Base-by-base conservation (phyloP, 176 grass and related monocot species). In the Bothriochloa decipiens region DNA sequence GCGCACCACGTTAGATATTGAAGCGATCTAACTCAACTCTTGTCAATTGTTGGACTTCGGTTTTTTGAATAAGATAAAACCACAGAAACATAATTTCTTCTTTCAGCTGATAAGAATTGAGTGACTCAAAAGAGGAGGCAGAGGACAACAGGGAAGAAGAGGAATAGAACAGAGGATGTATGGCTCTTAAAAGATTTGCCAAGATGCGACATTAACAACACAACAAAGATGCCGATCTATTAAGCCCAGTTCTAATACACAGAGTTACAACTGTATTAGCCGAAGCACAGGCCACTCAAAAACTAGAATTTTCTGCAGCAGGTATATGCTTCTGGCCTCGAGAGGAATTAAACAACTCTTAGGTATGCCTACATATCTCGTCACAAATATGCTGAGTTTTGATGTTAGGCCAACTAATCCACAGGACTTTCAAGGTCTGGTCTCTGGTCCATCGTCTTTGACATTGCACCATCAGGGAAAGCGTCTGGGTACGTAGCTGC, bases 401-500 rank as follows among this genome's bases (percentile, higher is more conserved):
- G 14, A 69, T 36, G 60, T 40, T 2, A 35, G 32, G 15, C 20
- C 14, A 5, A 64, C 78, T 89, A 84, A 39, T 90, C 73, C 12
- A 95, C 65, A 83, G 89, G 83, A 35, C 22, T 90, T 72, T 98
- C 93, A 75, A 98, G 93, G 68, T 98, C 93, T 41, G 93, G 93
- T 84, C 96, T 98, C 89, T 95, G 87, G 61, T 94, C 96, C 63
- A 95, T 79, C 28, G 62, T 79, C 15, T 87, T 60, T 41, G 83
- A 64, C 81, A 88, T 83, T 0, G 84, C 84, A 2, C 84, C 86
- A 85, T 94, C 86, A 20, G 91, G 91, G 83, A 95, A 98, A 75
- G 96, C 93, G 79, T 98, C 96, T 11, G 93, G 93, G 94, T 98
- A 94, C 39, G 91, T 94, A 11, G 96, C 74, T 74, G 86, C 87